Percentiles rank a stretch among this genome's conserved stretches.
These are phyloP conservation scores for Kokia cookei DNA, from an alignment of 441 rosid genomes.

Conservation along the genomic window DNA sequence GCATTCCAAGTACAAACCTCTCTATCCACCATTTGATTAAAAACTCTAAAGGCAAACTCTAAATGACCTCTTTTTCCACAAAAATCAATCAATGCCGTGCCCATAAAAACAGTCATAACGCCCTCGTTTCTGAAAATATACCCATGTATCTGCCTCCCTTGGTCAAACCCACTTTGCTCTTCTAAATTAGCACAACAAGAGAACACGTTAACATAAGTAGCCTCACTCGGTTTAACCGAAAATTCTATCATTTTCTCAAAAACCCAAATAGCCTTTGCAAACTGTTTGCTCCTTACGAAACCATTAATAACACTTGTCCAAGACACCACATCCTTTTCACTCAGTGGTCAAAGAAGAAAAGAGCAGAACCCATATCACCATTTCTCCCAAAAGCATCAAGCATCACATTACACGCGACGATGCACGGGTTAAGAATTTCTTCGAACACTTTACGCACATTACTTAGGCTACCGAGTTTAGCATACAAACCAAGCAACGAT, in stretches of 20 bases:
- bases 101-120: constrained; percentile 19
- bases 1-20: constrained; percentile 67
- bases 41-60: constrained; percentile 27
- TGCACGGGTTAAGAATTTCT: constrained; percentile 41
- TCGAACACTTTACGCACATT: constrained; percentile 47
- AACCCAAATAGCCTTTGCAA: constrained; percentile 30
- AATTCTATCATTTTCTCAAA: constrained; percentile 39
- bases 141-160: constrained; percentile 67
- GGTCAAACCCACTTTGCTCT: constrained; percentile 23
- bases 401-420: constrained; percentile 46
- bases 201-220: constrained; percentile 49
- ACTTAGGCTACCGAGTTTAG: constrained; percentile 21
- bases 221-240: constrained; percentile 42
- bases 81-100: constrained; percentile 58
- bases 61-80: constrained; percentile 53
- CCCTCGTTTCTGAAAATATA: constrained; percentile 28
- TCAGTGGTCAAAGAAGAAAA: constrained; percentile 34
- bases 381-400: constrained; percentile 57
- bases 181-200: constrained; percentile 55
- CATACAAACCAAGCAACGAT: constrained; percentile 40
- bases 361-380: constrained; percentile 48
- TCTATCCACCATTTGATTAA: constrained; percentile 22
- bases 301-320: constrained; percentile 73
- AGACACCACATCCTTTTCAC: constrained; percentile 47
- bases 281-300: constrained; percentile 34